These are phyloP conservation scores for Cymbopogon citratus DNA, from an alignment of 176 grass and related monocot species.

Conservation along the genomic window DNA sequence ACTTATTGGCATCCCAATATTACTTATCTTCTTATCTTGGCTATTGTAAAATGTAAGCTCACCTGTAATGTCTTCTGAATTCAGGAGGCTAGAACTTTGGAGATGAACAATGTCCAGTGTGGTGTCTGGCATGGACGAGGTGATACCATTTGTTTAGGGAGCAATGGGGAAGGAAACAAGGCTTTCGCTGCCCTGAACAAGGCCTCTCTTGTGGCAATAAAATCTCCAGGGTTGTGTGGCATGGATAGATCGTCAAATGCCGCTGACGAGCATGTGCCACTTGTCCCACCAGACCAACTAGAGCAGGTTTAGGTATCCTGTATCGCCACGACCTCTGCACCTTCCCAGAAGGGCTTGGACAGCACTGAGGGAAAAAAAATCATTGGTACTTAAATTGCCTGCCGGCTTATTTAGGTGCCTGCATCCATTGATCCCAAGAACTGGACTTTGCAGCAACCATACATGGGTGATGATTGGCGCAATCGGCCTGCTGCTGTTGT, in stretches of 20 bases:
- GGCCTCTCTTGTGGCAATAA: constrained; percentile 50
- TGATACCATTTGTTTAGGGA: constrained; percentile 82
- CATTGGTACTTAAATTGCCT: background rate
- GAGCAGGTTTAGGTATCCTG: constrained; percentile 21
- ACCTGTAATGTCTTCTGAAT: constrained; percentile 20
- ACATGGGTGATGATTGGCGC: background rate
- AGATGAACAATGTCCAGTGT: constrained; percentile 97
- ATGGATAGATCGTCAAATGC: constrained; percentile 63
- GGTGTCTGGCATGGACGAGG: constrained; percentile 94
- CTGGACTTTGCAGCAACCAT: constrained; percentile 7
- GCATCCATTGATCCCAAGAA: background rate
- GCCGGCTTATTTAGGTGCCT: background rate
- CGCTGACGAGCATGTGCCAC: constrained; percentile 40
- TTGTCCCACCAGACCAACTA: constrained; percentile 32
- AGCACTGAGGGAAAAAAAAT: background rate
- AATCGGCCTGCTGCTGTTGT: constrained; percentile 31
- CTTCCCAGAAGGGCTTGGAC: background rate
- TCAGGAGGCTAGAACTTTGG: constrained; percentile 89
- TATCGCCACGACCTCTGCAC: background rate
- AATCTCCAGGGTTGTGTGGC: constrained; percentile 64
- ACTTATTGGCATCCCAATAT: background rate
- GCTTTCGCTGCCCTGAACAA: constrained; percentile 52
- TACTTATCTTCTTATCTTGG: background rate
- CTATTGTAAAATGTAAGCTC: constrained; percentile 1
- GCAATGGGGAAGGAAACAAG: constrained; percentile 54